Base-by-base conservation (phyloP, 352 stramenopile species). In the Pythium sukuiense region DNA sequence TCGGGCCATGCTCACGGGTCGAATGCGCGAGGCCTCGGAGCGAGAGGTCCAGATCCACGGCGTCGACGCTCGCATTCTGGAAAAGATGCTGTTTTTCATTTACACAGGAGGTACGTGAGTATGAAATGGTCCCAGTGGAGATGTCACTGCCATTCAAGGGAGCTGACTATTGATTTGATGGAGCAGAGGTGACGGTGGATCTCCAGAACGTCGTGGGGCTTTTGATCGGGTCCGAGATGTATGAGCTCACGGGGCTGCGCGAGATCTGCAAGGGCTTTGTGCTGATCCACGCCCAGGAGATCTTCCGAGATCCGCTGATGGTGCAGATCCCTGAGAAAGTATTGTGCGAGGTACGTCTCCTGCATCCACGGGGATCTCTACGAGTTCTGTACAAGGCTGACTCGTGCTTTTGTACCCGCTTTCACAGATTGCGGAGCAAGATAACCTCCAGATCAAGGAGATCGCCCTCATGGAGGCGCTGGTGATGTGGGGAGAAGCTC, bases 371-470 rank as follows among this genome's bases (percentile, higher is more conserved):
- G 20, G 20, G 20, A 24, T 24, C 20, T 0, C 20, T 24, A 24
- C 20, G 20, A 24, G 20, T 24, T 0, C 20, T 24, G 20, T 24
- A 24, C 20, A 24, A 24, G 20, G 20, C 20, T 24, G 20, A 24
- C 20, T 24, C 20, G 20, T 24, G 20, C 20, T 24, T 24, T 24
- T 24, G 20, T 24, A 24, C 20, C 20, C 20, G 20, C 20, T 24
- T 24, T 24, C 20, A 24, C 39, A 87, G 76, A 75, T 95, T 32
- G 81, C 94, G 32, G 79, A 88, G 43, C 69, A 90, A 54, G 82
- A 96, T 59, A 80, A 96, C n/a, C 64, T 94, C 30, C 87, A 95
- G 70, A 93, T 96, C 46, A 86, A 86, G 43, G 85, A 96, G 56
- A 69, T 91, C 20, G 74, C 81, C 20, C 68, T 96, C 18, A 81